Evolutionary conservation across 805 yeast genomes (phyloP).

Genomic region (Cyberlindnera amylophila): DNA sequence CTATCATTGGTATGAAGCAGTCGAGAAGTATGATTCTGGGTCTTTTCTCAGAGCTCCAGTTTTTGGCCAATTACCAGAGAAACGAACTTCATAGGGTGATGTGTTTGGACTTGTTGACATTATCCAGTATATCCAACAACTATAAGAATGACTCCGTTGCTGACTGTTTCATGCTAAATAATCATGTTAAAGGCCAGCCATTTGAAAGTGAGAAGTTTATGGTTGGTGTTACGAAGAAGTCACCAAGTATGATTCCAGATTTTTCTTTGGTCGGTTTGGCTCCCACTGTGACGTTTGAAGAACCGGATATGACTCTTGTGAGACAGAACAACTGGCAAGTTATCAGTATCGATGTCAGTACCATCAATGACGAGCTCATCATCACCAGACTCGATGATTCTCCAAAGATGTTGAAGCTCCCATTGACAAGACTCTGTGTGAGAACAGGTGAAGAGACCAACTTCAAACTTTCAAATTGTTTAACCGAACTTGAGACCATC

Average conservation of each 20-base stretch:
- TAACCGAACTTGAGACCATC: constrained; percentile 44
- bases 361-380: constrained; percentile 53
- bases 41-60: constrained; percentile 19
- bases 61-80: constrained; percentile 27
- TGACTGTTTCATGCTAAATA: constrained; percentile 26
- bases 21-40: constrained; percentile 20
- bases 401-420: constrained; percentile 54
- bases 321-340: constrained; percentile 53
- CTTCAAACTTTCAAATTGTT: constrained; percentile 43
- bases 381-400: constrained; percentile 40
- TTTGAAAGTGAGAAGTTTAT: constrained; percentile 26
- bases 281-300: constrained; percentile 8
- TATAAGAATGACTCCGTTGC: constrained; percentile 18
- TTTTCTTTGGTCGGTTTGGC: constrained; percentile 12
- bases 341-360: constrained; percentile 58
- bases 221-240: constrained; percentile 16
- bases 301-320: constrained; percentile 10
- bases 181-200: constrained; percentile 26
- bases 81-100: constrained; percentile 24
- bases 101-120: constrained; percentile 24
- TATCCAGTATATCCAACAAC: constrained; percentile 25
- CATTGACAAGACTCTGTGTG: constrained; percentile 48
- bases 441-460: constrained; percentile 41
- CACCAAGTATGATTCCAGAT: constrained; percentile 16
- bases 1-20: constrained; percentile 22